These are phyloP conservation scores for Collybia sp. DNA, from an alignment of 768 basidiomycete genomes.

Conservation along the genomic window DNA sequence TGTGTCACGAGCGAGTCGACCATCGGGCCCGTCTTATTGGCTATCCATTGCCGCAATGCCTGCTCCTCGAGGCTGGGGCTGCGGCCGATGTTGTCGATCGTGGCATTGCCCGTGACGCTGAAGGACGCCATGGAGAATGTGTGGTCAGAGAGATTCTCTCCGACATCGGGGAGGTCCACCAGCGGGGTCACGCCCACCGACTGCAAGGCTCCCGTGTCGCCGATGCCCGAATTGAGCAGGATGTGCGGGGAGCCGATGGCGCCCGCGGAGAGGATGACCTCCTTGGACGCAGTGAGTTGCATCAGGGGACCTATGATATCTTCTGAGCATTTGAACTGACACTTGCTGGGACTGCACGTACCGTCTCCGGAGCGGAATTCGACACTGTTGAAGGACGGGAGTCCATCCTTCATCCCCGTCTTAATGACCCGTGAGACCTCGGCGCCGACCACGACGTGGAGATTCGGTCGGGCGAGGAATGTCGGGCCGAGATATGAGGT, in stretches of 20 bases:
- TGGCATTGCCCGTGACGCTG: not conserved
- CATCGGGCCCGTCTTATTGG: slow-evolving; percentile 12
- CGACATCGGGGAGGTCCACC: slow-evolving; percentile 24
- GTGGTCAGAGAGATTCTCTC: slow-evolving; percentile 28
- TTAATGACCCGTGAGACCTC: slow-evolving; percentile 19
- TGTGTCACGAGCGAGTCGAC: slow-evolving; percentile 14
- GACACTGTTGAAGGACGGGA: slow-evolving; percentile 11
- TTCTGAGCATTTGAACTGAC: not conserved
- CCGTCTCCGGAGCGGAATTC: slow-evolving; percentile 7
- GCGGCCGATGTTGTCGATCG: not conserved
- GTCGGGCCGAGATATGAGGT: slow-evolving; percentile 18
- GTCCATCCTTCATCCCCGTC: slow-evolving; percentile 2
- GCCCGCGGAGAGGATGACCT: slow-evolving; percentile 32
- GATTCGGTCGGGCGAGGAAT: slow-evolving; percentile 14
- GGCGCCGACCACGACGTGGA: slow-evolving; percentile 19
- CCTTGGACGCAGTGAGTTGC: slow-evolving; percentile 20
- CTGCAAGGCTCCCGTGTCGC: slow-evolving; percentile 14
- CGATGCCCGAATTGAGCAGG: slow-evolving; percentile 29
- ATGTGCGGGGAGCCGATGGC: slow-evolving; percentile 29
- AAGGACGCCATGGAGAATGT: slow-evolving; percentile 3
- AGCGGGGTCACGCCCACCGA: slow-evolving; percentile 15
- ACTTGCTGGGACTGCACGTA: not conserved
- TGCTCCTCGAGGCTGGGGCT: not conserved
- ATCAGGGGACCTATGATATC: slow-evolving; percentile 4
- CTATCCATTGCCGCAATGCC: not conserved